Conservation (phyloP, 2,329 filamentous ascomycete species). For the Hymenotorrendiella dingleyae region DNA sequence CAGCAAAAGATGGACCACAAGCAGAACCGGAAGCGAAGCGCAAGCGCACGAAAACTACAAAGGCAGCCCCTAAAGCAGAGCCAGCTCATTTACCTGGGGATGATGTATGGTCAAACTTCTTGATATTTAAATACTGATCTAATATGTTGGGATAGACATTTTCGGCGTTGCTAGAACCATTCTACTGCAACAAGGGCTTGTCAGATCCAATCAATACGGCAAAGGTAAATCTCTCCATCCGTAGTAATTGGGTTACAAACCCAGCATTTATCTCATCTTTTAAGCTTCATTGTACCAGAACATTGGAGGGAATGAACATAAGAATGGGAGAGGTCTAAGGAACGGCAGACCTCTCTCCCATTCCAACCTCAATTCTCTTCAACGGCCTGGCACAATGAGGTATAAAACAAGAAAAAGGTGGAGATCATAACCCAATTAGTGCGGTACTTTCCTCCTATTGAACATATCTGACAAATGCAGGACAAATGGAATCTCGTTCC, state of each 20-base stretch:
- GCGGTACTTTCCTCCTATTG: too few species aligned
- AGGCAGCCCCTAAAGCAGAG: slow-evolving; percentile 14
- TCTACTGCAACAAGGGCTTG: slow-evolving; percentile 62
- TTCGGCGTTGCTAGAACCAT: slow-evolving; percentile 60
- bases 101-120: slow-evolving; percentile 18
- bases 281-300: too few species aligned
- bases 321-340: too few species aligned
- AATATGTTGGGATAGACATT: slow-evolving; percentile 37
- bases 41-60: slow-evolving; percentile 21
- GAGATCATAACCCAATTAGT: too few species aligned
- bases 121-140: not conserved
- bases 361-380: too few species aligned
- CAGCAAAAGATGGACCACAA: slow-evolving; percentile 3
- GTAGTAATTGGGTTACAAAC: too few species aligned
- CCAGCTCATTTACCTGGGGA: slow-evolving; percentile 15
- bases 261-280: too few species aligned
- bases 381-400: too few species aligned
- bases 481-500: slow-evolving; percentile 98
- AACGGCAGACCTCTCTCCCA: too few species aligned
- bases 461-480: slow-evolving; percentile 40
- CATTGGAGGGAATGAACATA: too few species aligned
- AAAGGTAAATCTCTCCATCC: too few species aligned
- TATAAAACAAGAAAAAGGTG: too few species aligned
- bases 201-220: slow-evolving; percentile 66
- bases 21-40: slow-evolving; percentile 20